These are phyloP conservation scores for Desmodesmus armatus DNA, from an alignment of 139 green algal genomes.

Conservation along the genomic window DNA sequence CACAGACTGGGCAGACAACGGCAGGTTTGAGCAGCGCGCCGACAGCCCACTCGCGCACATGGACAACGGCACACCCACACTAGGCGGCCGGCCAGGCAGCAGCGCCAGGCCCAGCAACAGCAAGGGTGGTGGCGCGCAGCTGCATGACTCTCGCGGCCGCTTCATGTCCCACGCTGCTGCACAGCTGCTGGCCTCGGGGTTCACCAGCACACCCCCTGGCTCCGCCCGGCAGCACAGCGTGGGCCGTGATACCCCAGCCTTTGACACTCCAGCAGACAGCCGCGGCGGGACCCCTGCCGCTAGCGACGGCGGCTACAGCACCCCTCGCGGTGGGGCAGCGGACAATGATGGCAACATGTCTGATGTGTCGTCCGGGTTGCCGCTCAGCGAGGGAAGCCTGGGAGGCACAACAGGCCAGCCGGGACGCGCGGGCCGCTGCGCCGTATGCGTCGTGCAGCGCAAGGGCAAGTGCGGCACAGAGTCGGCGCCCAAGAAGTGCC, in stretches of 20 bases:
- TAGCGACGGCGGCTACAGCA: background rate
- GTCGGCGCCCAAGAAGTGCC: constrained; percentile 67
- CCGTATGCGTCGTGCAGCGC: constrained; percentile 72
- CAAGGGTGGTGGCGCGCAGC: too few relatives aligned
- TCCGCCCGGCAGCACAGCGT: background rate
- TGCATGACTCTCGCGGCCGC: constrained; percentile 34
- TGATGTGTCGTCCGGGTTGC: background rate
- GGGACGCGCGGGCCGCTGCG: constrained; percentile 57
- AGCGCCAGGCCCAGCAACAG: background rate
- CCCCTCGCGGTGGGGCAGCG: background rate
- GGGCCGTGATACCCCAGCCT: background rate
- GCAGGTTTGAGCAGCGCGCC: constrained; percentile 26
- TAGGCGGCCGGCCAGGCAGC: background rate
- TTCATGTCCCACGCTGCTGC: constrained; percentile 26
- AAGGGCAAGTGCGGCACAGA: constrained; percentile 78
- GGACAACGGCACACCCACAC: background rate
- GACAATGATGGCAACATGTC: background rate
- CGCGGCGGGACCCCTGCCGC: too few relatives aligned
- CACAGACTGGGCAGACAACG: constrained; percentile 2
- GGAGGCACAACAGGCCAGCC: constrained; percentile 35
- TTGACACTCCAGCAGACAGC: background rate
- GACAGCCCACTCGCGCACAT: too few relatives aligned
- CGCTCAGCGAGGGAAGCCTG: background rate
- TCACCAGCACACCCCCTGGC: background rate
- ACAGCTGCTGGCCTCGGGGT: background rate